Evolutionary conservation across 352 stramenopile species (phyloP), one percentile per base, ranked within the genome.

Genomic region (Plasmopara halstedii): DNA sequence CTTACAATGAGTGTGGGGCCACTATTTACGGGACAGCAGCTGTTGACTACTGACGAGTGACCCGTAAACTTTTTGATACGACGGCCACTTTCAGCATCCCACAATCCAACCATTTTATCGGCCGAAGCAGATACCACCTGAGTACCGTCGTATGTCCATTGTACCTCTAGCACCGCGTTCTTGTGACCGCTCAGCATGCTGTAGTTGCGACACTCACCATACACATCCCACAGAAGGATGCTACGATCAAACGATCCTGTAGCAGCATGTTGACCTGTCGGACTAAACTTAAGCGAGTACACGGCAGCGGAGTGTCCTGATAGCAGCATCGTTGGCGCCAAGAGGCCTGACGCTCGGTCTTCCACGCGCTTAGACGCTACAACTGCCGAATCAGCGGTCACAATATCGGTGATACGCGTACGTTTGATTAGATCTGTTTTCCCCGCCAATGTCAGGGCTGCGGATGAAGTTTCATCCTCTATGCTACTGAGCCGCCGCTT

Each of bases 181-280:
- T 97, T 98, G 65, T 98, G 95, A 17, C 92, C 95, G 7, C 34
- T 69, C 14, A 98, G 62, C n/a, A 97, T 70, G 53, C 85, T 95
- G 55, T 96, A 97, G 56, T 98, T 98, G 35, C 69, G 64, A 61
- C 88, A 97, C 26, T 94, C 85, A 4, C 82, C 82, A 25, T 87
- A 84, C 32, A 92, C 81, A 50, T 96, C 82, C 88, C 88, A 97
- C 10, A 97, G 56, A 31, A 97, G 57, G 45, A 92, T 87, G 6
- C 55, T 76, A 8, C 67, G 68, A 26, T 89, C 77, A 52, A 88
- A 88, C 5, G 80, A 92, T 5, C 62, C 61, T 7, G 80, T 89
- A 17, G 75, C 77, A 32, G 70, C 50, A 50, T 85, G 78, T 55
- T 84, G 66, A 0, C 80, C 80, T n/a, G 53, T 75, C 4, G 77